Base-by-base conservation (phyloP, 2,329 filamentous ascomycete genomes). In the Aureobasidium pullulans region DNA sequence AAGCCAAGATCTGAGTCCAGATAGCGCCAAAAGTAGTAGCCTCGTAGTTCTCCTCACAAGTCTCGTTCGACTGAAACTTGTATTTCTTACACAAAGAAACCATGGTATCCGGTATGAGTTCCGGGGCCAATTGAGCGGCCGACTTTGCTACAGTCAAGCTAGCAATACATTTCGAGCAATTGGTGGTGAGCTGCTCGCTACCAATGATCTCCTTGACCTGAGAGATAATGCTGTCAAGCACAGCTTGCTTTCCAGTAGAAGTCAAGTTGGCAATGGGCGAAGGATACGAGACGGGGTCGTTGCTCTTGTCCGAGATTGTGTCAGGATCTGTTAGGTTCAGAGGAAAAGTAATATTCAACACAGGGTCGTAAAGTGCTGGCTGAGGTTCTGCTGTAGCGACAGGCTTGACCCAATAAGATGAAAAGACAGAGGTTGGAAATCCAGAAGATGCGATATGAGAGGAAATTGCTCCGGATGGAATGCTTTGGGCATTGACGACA, bases 1-100 rank as follows among this genome's bases (percentile, higher is more conserved):
- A 72, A 2, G 78, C 75, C 34, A 85, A 70, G 1, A 84, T 72
- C 64, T 84, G 82, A 4, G 81, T 81, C 81, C 80, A 84, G 58
- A 81, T 74, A 1, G 79, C 77, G 16, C 82, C 82, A 62, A 79
- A 81, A 15, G 72, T 78, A 15, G 71, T 68, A 2, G 75, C 73
- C 1, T 74, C 71, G 60, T 79, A 84, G 43, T 74, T 75, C 23
- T 75, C 71, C 54, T 75, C 70, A 64, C 82, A 84, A 0, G 74
- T 74, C 10, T 70, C 64, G 61, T 79, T 77, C 0, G 76, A 74
- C n/a, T 73, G 68, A 60, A 81, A 79, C 6, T 69, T 65, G 10
- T 75, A 80, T 11, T 69, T 66, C 62, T 79, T 73, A 69, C 82
- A 84, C 1, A 84, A 68, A 1, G 70, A 70, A 4, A 82, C 69